Conservation (phyloP, 345 rosid species). For the Syzygium oleosum region DNA sequence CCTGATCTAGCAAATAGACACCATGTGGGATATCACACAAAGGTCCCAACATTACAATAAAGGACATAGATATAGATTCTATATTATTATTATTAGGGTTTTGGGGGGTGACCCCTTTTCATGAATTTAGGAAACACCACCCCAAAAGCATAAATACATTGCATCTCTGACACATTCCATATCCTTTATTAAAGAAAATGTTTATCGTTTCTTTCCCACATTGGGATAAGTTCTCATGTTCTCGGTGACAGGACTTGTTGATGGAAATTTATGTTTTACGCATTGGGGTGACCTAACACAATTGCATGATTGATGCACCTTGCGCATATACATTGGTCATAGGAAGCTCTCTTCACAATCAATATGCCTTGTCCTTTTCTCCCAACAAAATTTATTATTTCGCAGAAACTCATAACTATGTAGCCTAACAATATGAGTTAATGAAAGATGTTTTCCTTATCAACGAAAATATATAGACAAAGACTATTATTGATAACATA, state of each 20-base stretch:
- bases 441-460: neutral
- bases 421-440: accelerated
- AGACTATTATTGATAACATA: too few species aligned
- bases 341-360: neutral
- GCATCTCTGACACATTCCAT: slow-evolving; percentile 66
- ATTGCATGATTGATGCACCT: neutral
- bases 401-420: neutral
- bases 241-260: slow-evolving; percentile 26
- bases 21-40: slow-evolving; percentile 30
- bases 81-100: neutral
- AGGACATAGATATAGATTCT: neutral
- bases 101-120: neutral
- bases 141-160: slow-evolving; percentile 40
- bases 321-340: neutral
- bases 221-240: slow-evolving; percentile 67
- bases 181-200: slow-evolving; percentile 7
- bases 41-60: slow-evolving; percentile 63
- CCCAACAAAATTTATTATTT: neutral
- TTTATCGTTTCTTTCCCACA: slow-evolving; percentile 9
- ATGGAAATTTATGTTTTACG: slow-evolving; percentile 4
- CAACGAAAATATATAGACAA: too few species aligned
- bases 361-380: neutral
- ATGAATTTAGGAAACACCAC: slow-evolving; percentile 11
- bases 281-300: neutral
- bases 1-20: neutral